These are phyloP conservation scores for Laburnicola sp. DNA, from an alignment of 2,329 filamentous ascomycete genomes.

Conservation along the genomic window DNA sequence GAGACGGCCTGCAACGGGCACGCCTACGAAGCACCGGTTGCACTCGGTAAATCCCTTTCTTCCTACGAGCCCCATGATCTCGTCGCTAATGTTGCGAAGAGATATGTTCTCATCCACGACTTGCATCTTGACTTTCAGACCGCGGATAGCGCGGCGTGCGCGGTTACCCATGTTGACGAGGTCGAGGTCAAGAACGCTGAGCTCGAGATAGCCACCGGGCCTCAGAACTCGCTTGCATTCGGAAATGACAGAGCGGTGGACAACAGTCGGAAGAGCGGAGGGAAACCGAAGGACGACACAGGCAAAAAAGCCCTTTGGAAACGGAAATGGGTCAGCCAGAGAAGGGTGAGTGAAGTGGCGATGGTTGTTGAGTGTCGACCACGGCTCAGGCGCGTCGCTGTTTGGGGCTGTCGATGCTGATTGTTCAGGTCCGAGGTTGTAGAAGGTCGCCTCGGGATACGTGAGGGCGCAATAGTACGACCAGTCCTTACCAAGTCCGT, in stretches of 20 bases:
- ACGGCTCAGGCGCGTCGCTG: slow-evolving; percentile 31
- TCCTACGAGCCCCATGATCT: slow-evolving; percentile 67
- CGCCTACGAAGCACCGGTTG: slow-evolving; percentile 75
- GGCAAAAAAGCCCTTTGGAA: slow-evolving; percentile 74
- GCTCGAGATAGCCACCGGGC: slow-evolving; percentile 77
- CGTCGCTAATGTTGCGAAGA: slow-evolving; percentile 58
- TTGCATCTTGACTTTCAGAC: slow-evolving; percentile 71
- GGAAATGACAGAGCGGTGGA: slow-evolving; percentile 71
- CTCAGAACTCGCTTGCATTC: slow-evolving; percentile 78
- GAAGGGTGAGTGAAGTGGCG: slow-evolving; percentile 72
- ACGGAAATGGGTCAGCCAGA: slow-evolving; percentile 69
- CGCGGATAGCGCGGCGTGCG: slow-evolving; percentile 68
- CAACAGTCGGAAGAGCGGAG: slow-evolving; percentile 65
- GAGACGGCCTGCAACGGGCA: slow-evolving; percentile 66
- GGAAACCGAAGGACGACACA: slow-evolving; percentile 79
- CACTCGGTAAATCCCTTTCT: slow-evolving; percentile 71
- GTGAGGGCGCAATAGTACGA: slow-evolving; percentile 83
- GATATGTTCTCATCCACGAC: slow-evolving; percentile 62
- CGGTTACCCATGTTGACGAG: slow-evolving; percentile 79
- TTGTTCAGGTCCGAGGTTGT: slow-evolving; percentile 61
- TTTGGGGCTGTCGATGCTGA: slow-evolving; percentile 22
- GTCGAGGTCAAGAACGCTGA: slow-evolving; percentile 77
- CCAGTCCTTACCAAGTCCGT: slow-evolving; percentile 88
- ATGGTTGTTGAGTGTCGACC: slow-evolving; percentile 63
- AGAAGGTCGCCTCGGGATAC: slow-evolving; percentile 73